phyloP scores from a whole-genome alignment of 2,329 filamentous ascomycete genomes.

The Onygenales sp. region DNA sequence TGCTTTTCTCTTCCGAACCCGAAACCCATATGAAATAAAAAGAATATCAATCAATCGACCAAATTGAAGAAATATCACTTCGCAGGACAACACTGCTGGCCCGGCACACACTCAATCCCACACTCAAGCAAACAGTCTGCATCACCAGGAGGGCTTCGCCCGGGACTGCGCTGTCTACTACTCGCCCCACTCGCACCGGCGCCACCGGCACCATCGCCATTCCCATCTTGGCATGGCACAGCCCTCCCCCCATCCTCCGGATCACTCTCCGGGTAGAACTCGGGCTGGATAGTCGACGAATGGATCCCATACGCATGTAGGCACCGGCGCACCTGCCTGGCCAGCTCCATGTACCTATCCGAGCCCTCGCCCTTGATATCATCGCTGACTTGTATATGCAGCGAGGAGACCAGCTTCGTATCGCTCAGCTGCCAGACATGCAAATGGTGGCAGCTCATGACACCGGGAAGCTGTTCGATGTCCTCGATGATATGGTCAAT shows the following conservation, averaged over 20 bases:
- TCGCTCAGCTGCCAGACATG: conserved; percentile 98
- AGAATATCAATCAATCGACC: neutral
- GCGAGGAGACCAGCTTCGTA: conserved; percentile 82
- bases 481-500: conserved; percentile 88
- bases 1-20: no score
- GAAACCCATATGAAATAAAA: no score
- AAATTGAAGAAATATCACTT: neutral
- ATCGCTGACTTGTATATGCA: conserved; percentile 88
- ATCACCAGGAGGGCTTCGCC: conserved; percentile 28
- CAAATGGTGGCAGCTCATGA: conserved; percentile 86
- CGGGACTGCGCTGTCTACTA: conserved; percentile 19
- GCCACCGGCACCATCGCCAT: neutral
- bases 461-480: conserved; percentile 73
- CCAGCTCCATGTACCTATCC: conserved; percentile 80
- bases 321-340: conserved; percentile 71
- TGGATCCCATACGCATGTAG: conserved; percentile 95
- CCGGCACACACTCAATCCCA: conserved; percentile 34
- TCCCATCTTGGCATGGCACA: neutral
- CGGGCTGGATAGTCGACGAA: conserved; percentile 93
- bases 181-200: neutral
- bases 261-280: conserved; percentile 47
- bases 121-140: conserved; percentile 40
- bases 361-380: conserved; percentile 73
- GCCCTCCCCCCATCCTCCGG: conserved; percentile 18
- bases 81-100: conserved; percentile 30